Evolutionary conservation across 352 stramenopile species (phyloP).

Genomic region (Globisporangium ultimum): DNA sequence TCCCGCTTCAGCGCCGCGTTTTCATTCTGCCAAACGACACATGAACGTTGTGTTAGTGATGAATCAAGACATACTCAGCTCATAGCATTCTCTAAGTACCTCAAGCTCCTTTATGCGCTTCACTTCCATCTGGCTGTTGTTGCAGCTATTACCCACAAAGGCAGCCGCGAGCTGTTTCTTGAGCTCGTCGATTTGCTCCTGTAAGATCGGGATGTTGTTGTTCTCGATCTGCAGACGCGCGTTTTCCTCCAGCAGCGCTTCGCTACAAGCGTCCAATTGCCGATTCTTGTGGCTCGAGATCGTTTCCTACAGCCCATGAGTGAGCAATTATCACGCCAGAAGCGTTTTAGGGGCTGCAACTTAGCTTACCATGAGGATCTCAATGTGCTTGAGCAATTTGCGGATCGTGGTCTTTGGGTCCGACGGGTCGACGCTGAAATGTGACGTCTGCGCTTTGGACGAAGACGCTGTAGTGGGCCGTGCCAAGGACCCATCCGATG

Average conservation of each 20-base stretch:
- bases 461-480: slow-evolving; percentile 20
- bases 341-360: not conserved
- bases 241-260: slow-evolving; percentile 58
- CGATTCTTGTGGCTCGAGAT: slow-evolving; percentile 52
- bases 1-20: slow-evolving; percentile 48
- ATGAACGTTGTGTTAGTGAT: not conserved
- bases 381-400: slow-evolving; percentile 83
- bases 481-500: not conserved
- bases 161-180: slow-evolving; percentile 44
- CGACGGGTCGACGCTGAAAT: slow-evolving; percentile 72
- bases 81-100: slow-evolving; percentile 15
- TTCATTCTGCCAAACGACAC: slow-evolving; percentile 25
- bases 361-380: slow-evolving; percentile 60
- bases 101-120: slow-evolving; percentile 45
- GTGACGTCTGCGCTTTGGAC: slow-evolving; percentile 32
- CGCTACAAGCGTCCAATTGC: slow-evolving; percentile 42
- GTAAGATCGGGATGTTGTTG: slow-evolving; percentile 84
- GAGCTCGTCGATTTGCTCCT: slow-evolving; percentile 59
- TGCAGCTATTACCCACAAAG: not conserved
- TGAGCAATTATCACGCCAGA: not conserved
- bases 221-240: slow-evolving; percentile 70
- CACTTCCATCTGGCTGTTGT: slow-evolving; percentile 5
- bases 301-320: slow-evolving; percentile 32
- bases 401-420: slow-evolving; percentile 79
- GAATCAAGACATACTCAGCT: no score